Conservation (phyloP, 805 yeast species). For the Ogataea ramenticola region DNA sequence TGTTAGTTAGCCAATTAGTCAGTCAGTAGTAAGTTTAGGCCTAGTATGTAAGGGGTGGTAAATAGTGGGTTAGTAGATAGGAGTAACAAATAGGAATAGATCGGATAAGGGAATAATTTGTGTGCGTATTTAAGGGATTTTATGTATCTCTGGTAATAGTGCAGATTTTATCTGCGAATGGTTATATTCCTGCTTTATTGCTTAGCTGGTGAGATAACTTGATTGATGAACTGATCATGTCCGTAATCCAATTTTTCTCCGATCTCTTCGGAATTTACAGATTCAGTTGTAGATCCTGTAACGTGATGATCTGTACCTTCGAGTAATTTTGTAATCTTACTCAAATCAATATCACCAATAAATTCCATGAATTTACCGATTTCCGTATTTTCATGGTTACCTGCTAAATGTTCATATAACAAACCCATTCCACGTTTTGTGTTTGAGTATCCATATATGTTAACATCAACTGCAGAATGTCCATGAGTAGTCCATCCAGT, state of each 20-base stretch:
- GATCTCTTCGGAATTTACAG: neutral
- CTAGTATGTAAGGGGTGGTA: too few relatives aligned
- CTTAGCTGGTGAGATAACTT: too few relatives aligned
- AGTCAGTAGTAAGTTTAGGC: too few relatives aligned
- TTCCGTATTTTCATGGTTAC: slow-evolving; percentile 84
- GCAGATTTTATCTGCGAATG: too few relatives aligned
- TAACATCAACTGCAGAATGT: slow-evolving; percentile 93
- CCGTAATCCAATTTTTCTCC: too few relatives aligned
- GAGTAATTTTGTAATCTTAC: slow-evolving; percentile 40
- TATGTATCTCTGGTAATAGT: too few relatives aligned
- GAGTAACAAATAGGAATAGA: too few relatives aligned
- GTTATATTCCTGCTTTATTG: too few relatives aligned
- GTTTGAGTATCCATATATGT: slow-evolving; percentile 76
- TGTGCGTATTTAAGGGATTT: too few relatives aligned
- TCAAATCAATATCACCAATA: slow-evolving; percentile 41
- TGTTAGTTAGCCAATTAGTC: too few relatives aligned
- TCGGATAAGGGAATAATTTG: too few relatives aligned
- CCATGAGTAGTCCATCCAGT: slow-evolving; percentile 98
- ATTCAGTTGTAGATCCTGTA: neutral
- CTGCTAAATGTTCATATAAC: slow-evolving; percentile 46
- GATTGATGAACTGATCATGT: neutral
- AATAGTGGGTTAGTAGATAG: too few relatives aligned
- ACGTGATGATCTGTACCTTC: slow-evolving; percentile 27
- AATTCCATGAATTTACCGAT: slow-evolving; percentile 68
- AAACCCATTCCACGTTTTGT: slow-evolving; percentile 34